Conservation (phyloP, 192 early-diverging fungal genomes). For the Entophlyctis luteolus region DNA sequence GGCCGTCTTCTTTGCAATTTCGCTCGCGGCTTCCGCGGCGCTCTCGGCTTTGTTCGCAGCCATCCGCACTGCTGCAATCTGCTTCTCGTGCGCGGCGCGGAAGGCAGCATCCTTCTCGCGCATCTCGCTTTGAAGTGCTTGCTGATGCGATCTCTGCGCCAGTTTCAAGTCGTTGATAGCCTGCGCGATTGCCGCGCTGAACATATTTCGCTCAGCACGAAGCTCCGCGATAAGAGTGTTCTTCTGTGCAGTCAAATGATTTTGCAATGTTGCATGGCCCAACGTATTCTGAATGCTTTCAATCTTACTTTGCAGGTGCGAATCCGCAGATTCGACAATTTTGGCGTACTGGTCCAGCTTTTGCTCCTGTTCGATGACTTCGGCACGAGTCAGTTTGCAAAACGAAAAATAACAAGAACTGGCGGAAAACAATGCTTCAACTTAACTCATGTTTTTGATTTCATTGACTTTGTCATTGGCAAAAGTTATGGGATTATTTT, state of each 20-base stretch:
- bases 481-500: no score
- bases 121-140: neutral
- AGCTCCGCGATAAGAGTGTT: neutral
- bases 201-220: neutral
- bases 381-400: constrained; percentile 5
- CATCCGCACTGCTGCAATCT: neutral
- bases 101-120: no score
- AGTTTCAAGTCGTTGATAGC: neutral
- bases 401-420: neutral
- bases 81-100: neutral
- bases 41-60: no score
- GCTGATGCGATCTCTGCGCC: neutral
- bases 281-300: neutral
- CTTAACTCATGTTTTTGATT: constrained; percentile 14
- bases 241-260: neutral
- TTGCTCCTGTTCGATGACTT: neutral
- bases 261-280: neutral
- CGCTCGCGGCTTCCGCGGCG: no score
- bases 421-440: neutral
- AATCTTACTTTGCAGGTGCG: neutral
- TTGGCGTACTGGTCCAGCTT: neutral
- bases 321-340: neutral
- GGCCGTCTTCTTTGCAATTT: no score
- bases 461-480: constrained; percentile 5
- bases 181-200: neutral